phyloP scores from a whole-genome alignment of 805 yeast species.

The Cyberlindnera mrakii region DNA sequence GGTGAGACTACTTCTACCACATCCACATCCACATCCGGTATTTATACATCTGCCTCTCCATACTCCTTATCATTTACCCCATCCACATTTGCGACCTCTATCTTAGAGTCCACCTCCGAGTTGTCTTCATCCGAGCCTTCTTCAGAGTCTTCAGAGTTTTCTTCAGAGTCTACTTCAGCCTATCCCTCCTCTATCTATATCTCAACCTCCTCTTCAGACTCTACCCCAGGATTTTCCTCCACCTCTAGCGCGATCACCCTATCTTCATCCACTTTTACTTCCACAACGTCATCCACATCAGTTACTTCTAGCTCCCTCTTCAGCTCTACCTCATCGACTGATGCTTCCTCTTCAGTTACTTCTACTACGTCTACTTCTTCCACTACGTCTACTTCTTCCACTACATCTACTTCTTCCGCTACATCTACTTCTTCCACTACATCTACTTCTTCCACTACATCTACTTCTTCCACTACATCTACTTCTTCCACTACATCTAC shows the following conservation, averaged over 20 bases:
- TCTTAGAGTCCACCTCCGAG: no score
- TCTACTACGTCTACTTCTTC: slow-evolving; percentile 1
- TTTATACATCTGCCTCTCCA: slow-evolving; percentile 6
- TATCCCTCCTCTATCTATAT: no score
- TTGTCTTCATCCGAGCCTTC: no score
- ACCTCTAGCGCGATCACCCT: slow-evolving; percentile 6
- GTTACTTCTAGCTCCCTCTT: neutral
- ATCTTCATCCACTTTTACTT: slow-evolving; percentile 1
- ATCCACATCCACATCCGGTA: neutral
- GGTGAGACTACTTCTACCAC: neutral
- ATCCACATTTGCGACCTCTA: slow-evolving; percentile 3
- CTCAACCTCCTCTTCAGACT: no score
- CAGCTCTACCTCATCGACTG: neutral
- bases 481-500: slow-evolving; percentile 9
- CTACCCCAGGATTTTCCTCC: neutral
- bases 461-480: slow-evolving; percentile 7
- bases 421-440: slow-evolving; percentile 18
- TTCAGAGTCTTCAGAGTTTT: no score
- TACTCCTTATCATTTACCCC: slow-evolving; percentile 5
- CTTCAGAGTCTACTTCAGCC: no score
- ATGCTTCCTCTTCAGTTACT: slow-evolving; percentile 2
- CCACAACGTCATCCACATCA: slow-evolving; percentile 4
- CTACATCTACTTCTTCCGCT: slow-evolving; percentile 14
- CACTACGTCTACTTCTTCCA: slow-evolving; percentile 18
- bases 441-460: slow-evolving; percentile 12